A percentile compares a stretch with the other conserved stretches of the same genome.
Evolutionary conservation across 495 filamentous ascomycete genomes (phyloP).

Genomic region (Podospora tetraspora): DNA sequence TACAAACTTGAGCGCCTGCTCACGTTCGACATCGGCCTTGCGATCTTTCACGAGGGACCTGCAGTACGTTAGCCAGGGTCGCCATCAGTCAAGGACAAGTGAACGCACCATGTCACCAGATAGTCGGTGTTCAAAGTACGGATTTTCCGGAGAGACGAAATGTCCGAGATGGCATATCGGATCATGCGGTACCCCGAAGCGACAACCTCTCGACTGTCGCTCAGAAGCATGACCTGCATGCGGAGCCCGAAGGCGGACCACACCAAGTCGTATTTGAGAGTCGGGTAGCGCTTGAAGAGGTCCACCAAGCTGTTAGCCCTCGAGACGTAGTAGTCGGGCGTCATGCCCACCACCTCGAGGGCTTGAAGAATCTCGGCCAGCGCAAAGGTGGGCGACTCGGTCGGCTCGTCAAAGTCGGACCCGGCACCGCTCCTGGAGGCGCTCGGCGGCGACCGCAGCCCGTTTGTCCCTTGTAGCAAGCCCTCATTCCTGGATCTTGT

Average conservation of each 20-base stretch:
- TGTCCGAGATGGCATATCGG: conserved; percentile 89
- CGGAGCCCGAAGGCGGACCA: conserved; percentile 92
- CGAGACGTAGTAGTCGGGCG: conserved; percentile 89
- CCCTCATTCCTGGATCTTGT: conserved; percentile 56
- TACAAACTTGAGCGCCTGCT: conserved; percentile 95
- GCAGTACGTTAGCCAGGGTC: background rate
- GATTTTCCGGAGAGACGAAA: conserved; percentile 81
- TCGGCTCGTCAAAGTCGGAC: conserved; percentile 61
- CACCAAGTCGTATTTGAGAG: conserved; percentile 88
- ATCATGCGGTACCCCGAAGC: conserved; percentile 91
- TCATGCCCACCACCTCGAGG: conserved; percentile 78
- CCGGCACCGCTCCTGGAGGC: conserved; percentile 46
- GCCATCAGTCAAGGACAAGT: background rate
- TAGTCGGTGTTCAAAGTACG: conserved; percentile 84
- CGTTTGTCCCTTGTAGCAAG: conserved; percentile 56
- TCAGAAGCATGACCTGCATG: conserved; percentile 91
- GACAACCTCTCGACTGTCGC: conserved; percentile 90
- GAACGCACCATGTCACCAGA: conserved; percentile 66
- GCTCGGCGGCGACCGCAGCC: conserved; percentile 61
- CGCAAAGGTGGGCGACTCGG: conserved; percentile 85
- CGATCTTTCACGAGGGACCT: conserved; percentile 88
- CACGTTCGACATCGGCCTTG: conserved; percentile 91
- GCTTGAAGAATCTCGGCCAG: conserved; percentile 84
- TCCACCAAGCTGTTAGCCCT: conserved; percentile 86
- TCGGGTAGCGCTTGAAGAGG: conserved; percentile 86